These are phyloP conservation scores for Huiozyma sinensis DNA, from an alignment of 805 yeast species.

Conservation along the genomic window DNA sequence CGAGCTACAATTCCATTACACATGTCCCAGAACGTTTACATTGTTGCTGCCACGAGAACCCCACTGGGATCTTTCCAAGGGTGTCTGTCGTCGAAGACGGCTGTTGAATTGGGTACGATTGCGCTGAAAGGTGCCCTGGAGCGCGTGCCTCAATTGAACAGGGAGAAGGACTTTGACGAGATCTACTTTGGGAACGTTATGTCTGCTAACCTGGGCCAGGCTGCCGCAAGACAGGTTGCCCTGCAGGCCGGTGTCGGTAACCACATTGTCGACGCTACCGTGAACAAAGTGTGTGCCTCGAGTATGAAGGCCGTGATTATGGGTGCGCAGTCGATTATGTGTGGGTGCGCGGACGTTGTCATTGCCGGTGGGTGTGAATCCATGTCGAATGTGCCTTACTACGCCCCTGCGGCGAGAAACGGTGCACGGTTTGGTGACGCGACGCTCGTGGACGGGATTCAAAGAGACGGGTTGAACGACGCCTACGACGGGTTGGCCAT, in stretches of 20 bases:
- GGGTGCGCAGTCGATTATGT: conserved; percentile 81
- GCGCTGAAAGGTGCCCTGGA: conserved; percentile 85
- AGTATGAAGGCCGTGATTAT: conserved; percentile 86
- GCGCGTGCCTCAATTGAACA: conserved; percentile 70
- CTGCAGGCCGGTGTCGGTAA: conserved; percentile 78
- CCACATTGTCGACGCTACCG: conserved; percentile 73
- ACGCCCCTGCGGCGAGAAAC: conserved; percentile 70
- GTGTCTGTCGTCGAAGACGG: conserved; percentile 57
- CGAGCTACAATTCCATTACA: not conserved
- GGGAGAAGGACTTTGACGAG: conserved; percentile 67
- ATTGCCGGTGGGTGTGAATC: conserved; percentile 98
- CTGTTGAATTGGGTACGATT: conserved; percentile 81
- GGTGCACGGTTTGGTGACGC: conserved; percentile 89
- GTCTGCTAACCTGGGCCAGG: conserved; percentile 91
- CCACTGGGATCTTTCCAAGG: conserved; percentile 96
- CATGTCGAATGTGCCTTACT: conserved; percentile 93
- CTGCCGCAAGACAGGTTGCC: conserved; percentile 97
- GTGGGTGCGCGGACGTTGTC: conserved; percentile 86
- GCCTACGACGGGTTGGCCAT: conserved; percentile 81
- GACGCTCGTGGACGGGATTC: conserved; percentile 73
- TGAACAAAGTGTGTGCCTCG: conserved; percentile 96
- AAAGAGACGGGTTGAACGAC: conserved; percentile 87
- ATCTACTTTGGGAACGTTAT: conserved; percentile 86
- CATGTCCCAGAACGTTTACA: conserved; percentile 47
- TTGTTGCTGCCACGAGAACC: conserved; percentile 86